A percentile compares a stretch with the other conserved stretches of the same genome.
Evolutionary conservation across 768 basidiomycete species (phyloP).

Genomic region (Auriculariales sp.): DNA sequence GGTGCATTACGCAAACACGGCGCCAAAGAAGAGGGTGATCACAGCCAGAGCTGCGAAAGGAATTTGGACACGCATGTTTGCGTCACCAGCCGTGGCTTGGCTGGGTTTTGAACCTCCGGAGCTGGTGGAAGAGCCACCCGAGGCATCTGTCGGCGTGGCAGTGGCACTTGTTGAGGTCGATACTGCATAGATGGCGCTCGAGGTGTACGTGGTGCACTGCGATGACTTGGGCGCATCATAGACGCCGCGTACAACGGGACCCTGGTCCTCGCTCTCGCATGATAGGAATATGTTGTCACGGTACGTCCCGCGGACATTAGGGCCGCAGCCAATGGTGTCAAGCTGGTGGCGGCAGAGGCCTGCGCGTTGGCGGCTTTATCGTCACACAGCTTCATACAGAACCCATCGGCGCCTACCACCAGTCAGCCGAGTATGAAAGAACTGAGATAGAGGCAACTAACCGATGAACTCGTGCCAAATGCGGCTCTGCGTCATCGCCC

Average conservation of each 20-base stretch:
- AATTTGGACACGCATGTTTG: not conserved
- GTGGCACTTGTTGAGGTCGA: not conserved
- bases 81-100: not conserved
- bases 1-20: not conserved
- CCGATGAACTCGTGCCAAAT: conserved; percentile 16
- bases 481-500: conserved; percentile 43
- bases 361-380: conserved; percentile 8
- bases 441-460: not conserved
- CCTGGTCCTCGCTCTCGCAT: conserved; percentile 15
- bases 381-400: conserved; percentile 21
- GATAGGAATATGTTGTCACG: conserved; percentile 9
- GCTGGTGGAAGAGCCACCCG: too few relatives aligned
- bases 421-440: conserved; percentile 9
- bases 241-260: conserved; percentile 1
- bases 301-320: conserved; percentile 13
- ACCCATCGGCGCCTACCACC: conserved; percentile 15
- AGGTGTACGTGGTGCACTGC: conserved; percentile 1
- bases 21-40: conserved; percentile 1
- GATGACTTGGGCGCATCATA: conserved; percentile 2
- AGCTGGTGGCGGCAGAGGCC: conserved; percentile 9
- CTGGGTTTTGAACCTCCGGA: too few relatives aligned
- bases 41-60: not conserved
- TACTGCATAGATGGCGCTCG: not conserved
- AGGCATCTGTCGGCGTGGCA: not conserved
- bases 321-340: conserved; percentile 11